A percentile compares a stretch with the other conserved stretches of the same genome.
Evolutionary conservation across 192 early-diverging fungal genomes (phyloP).

Genomic region (Coemansia sp.): DNA sequence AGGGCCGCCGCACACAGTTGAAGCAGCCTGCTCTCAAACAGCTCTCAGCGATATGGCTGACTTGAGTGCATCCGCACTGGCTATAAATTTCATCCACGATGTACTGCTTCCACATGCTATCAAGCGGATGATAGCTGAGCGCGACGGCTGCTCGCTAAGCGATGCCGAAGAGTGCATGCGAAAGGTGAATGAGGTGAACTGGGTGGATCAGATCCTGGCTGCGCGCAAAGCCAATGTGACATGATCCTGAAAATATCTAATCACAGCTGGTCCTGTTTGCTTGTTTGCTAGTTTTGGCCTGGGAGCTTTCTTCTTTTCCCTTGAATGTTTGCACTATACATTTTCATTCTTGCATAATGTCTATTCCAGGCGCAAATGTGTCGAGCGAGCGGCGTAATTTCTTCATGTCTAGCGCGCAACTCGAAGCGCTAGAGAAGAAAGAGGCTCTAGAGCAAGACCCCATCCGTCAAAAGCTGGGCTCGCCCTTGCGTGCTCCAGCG

Average conservation of each 20-base stretch:
- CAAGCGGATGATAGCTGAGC: conserved; percentile 30
- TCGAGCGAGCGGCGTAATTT: conserved; percentile 43
- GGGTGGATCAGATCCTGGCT: conserved; percentile 51
- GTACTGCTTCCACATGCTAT: conserved; percentile 50
- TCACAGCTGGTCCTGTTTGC: background rate
- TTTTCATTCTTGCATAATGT: conserved; percentile 12
- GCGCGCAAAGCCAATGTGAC: conserved; percentile 7
- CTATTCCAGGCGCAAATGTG: conserved; percentile 33
- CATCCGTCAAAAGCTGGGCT: conserved; percentile 37
- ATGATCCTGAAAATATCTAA: background rate
- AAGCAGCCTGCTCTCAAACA: background rate
- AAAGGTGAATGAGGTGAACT: conserved; percentile 15
- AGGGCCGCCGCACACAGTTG: conserved; percentile 7
- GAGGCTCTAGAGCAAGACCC: conserved; percentile 46
- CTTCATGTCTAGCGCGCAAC: conserved; percentile 54
- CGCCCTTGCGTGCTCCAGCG: conserved; percentile 31
- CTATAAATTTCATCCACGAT: conserved; percentile 43
- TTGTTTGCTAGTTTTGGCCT: background rate
- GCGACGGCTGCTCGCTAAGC: conserved; percentile 34
- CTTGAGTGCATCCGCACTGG: conserved; percentile 8
- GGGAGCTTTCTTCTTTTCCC: background rate
- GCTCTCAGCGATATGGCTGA: background rate
- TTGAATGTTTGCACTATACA: background rate
- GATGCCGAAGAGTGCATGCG: conserved; percentile 39
- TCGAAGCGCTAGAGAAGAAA: conserved; percentile 44